Conservation (phyloP, 2,329 filamentous ascomycete species). For the Byssoonygena ceratinophila region DNA sequence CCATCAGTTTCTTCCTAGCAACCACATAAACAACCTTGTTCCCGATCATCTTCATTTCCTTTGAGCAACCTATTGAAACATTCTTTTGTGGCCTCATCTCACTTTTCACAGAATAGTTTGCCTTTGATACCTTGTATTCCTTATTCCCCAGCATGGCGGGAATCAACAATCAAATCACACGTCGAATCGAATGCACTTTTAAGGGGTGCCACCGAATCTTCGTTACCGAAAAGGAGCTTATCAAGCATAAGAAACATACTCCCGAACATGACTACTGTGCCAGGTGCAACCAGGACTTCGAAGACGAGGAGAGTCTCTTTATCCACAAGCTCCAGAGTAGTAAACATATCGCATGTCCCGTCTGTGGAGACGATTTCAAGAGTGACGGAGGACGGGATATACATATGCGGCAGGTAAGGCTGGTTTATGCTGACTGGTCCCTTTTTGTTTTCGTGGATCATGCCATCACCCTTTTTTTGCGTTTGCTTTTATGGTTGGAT, state of each 20-base stretch:
- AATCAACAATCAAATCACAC: background rate
- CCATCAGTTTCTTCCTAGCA: no score
- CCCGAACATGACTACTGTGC: constrained; percentile 34
- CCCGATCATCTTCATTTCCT: no score
- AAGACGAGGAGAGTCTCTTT: constrained; percentile 35
- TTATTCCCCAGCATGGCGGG: background rate
- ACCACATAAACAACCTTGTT: no score
- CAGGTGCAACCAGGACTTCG: constrained; percentile 38
- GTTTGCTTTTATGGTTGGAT: background rate
- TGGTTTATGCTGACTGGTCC: background rate
- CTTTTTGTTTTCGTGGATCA: background rate
- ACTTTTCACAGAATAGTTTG: no score
- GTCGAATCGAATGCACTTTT: constrained; percentile 38
- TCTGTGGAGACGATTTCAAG: constrained; percentile 48
- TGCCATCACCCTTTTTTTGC: background rate
- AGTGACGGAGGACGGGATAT: constrained; percentile 41
- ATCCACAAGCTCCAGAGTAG: constrained; percentile 41
- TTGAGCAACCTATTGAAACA: no score
- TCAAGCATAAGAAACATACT: constrained; percentile 40
- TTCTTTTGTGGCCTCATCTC: no score
- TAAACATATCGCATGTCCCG: constrained; percentile 45
- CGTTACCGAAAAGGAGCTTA: constrained; percentile 37
- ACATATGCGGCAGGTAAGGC: constrained; percentile 43
- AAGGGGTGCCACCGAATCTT: constrained; percentile 40
- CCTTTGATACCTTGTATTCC: background rate